Evolutionary conservation across 768 basidiomycete genomes (phyloP).

Genomic region (Termitomyces eurrhizus): DNA sequence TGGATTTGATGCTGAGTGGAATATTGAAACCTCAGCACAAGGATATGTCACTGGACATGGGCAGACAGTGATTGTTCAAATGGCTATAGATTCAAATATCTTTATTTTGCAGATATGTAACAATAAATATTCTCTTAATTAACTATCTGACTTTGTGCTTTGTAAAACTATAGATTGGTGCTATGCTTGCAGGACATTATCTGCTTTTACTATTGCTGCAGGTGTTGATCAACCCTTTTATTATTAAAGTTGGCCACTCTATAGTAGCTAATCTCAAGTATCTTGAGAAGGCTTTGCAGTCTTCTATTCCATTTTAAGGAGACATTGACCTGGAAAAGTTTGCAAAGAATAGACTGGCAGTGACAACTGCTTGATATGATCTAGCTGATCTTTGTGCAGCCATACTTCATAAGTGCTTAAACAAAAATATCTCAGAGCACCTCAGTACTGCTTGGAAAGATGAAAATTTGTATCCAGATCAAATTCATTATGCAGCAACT

Average conservation of each 20-base stretch:
- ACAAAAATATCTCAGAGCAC: conserved; percentile 16
- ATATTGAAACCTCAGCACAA: too few relatives aligned
- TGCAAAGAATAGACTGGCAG: conserved; percentile 23
- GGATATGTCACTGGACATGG: too few relatives aligned
- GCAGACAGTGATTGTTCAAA: too few relatives aligned
- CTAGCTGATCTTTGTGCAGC: conserved; percentile 27
- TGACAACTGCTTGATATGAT: conserved; percentile 15
- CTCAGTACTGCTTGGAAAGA: conserved; percentile 20
- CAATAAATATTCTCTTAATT: too few relatives aligned
- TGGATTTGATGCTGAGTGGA: too few relatives aligned
- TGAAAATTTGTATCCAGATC: conserved; percentile 10
- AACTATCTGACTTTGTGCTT: too few relatives aligned
- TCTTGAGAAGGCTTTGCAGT: neutral
- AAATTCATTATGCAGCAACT: conserved; percentile 18
- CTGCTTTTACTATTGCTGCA: too few relatives aligned
- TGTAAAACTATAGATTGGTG: too few relatives aligned
- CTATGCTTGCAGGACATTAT: conserved; percentile 16
- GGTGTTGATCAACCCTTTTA: too few relatives aligned
- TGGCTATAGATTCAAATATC: too few relatives aligned
- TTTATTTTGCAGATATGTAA: too few relatives aligned
- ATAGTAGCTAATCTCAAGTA: conserved; percentile 5
- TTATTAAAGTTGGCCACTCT: too few relatives aligned
- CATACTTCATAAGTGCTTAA: conserved; percentile 20
- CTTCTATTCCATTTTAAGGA: conserved; percentile 18
- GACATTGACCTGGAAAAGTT: conserved; percentile 23